Base-by-base conservation (phyloP, 225 moss, liverwort and hornwort species). In the Thuidium tamariscinum region DNA sequence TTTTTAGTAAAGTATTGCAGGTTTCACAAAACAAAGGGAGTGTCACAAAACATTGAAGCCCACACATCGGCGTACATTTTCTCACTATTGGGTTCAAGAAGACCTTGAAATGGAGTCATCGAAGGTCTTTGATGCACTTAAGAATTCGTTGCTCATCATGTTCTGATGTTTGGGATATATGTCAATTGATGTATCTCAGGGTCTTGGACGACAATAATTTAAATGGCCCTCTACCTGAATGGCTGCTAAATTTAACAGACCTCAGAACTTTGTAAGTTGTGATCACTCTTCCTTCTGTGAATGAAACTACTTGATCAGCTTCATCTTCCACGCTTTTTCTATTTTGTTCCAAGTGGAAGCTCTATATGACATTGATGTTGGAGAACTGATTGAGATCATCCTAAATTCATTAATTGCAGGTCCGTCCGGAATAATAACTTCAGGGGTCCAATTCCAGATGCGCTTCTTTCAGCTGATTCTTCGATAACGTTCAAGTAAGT, bases 361-460 rank as follows among this genome's bases (percentile, higher is more conserved):
- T 54, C 32, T 8, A 8, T n/a, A 5, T 34, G 13, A 59, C 12
- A 29, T 30, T 42, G 30, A 4, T 26, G 5, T 34, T 42, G 29
- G 55, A 55, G 42, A 20, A 51, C 13, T 65, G 36, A 64, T 14
- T 56, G 37, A 82, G 36, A 77, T 76, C 25, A 59, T 23, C 27
- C 11, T 56, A 55, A 54, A 55, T n/a, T 54, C 67, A 5, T 29
- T n/a, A 5, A 30, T 42, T 81, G 69, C 69, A 82, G 91, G 77
- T 41, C 79, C 19, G 9, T 88, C 57, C 60, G 81, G 63, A 86
- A 88, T 36, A 91, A 91, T 44, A 89, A 87, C 81, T 80, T 91
- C 41, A 86, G 83, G 64, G 88, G 88, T 30, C 15, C 69, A 26
- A 76, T 91, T 91, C 86, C 83, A 68, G 26, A 44, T 80, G 84